Percentiles rank a stretch among this genome's conserved stretches.
Evolutionary conservation across 169 alveolate species (phyloP).

Genomic region (Plasmodium gallinaceum): DNA sequence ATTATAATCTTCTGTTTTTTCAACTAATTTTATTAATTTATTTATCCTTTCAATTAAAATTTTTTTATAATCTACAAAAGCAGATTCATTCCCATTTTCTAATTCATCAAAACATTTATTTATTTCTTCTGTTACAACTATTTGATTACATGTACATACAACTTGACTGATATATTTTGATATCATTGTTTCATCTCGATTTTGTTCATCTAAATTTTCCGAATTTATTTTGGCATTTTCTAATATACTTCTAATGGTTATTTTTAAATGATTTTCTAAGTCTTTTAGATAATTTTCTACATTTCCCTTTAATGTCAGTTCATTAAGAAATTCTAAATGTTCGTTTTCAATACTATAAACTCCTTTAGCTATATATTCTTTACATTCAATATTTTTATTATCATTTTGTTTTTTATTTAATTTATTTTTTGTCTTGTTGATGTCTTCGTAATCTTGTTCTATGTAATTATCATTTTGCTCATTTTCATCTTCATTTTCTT

Average conservation of each 20-base stretch:
- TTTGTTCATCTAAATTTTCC: conserved; percentile 65
- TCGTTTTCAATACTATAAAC: conserved; percentile 74
- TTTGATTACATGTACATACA: conserved; percentile 94
- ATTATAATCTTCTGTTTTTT: conserved; percentile 81
- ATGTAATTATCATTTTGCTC: neutral
- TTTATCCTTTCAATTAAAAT: conserved; percentile 92
- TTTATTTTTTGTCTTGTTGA: neutral
- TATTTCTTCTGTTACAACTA: conserved; percentile 97
- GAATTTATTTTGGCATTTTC: conserved; percentile 57
- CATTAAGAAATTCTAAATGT: conserved; percentile 33
- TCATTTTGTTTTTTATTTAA: conserved; percentile 10
- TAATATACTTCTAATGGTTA: conserved; percentile 88
- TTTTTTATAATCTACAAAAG: conserved; percentile 95
- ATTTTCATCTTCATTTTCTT: neutral
- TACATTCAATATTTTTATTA: neutral
- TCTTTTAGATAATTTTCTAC: conserved; percentile 69
- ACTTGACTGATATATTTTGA: conserved; percentile 95
- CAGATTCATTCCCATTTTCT: conserved; percentile 96
- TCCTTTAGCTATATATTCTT: conserved; percentile 64
- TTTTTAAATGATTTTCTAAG: conserved; percentile 65
- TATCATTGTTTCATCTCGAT: conserved; percentile 92
- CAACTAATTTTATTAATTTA: conserved; percentile 94
- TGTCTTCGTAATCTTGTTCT: neutral
- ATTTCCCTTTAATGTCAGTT: conserved; percentile 46
- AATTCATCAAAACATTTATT: conserved; percentile 94